Base-by-base conservation (phyloP, 2,329 filamentous ascomycete genomes). In the Arthroderma uncinatum region DNA sequence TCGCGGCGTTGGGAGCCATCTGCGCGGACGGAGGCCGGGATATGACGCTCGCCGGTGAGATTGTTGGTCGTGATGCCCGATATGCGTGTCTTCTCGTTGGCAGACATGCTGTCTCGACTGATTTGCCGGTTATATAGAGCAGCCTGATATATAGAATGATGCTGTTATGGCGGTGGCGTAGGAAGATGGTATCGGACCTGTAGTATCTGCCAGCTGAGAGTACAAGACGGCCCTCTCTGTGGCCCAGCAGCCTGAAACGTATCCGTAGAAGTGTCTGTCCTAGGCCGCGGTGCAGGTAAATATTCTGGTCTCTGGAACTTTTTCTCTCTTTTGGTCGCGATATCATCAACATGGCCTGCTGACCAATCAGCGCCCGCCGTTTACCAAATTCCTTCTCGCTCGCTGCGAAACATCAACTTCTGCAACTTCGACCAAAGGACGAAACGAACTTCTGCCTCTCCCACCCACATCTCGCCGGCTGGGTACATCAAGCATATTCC, bases 1-100 rank as follows among this genome's bases (percentile, higher is more conserved):
- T 95, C 92, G 68, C 88, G 94, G 57, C 93, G 84, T n/a, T 88
- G 88, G 54, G 86, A 89, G 58, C 93, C 93, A 69, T 98, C 93
- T 23, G 93, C 76, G 56, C 94, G 86, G 44, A 83, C 77, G 0
- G 92, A 97, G 44, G 91, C 82, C 25, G 93, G 93, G 58, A 98
- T 97, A 65, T 90, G 85, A 47, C 91, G 87, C 68, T 90, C 82
- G 68, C 93, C 94, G 64, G 82, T 87, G 61, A 73, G 70, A 54
- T 84, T 81, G 69, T 91, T 85, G 55, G 85, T 85, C 65, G 92
- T 85, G 68, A 92, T 92, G 64, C 87, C 87, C 40, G 88, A 78
- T 54, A 63, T 62, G 12, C 23, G 19, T 2, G 44, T 48, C 14
- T 39, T 39, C 36, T 48, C 21, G 44, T 48, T 73, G 57, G 73